Evolutionary conservation across 1,284 basidiomycete genomes (phyloP).

Genomic region (Leccinum solheimii): DNA sequence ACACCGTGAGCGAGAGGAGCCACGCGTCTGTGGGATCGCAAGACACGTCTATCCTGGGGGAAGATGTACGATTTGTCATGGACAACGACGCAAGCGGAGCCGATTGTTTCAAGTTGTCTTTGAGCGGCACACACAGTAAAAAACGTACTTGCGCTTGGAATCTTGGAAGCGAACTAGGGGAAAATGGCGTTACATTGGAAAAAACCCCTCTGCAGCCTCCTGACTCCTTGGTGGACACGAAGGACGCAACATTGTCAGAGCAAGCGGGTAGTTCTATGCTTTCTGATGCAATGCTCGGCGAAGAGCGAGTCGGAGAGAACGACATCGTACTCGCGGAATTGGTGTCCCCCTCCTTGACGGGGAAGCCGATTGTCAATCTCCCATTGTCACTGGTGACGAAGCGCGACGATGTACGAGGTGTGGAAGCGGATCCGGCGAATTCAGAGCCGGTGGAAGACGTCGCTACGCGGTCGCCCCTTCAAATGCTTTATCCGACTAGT

Average conservation of each 20-base stretch:
- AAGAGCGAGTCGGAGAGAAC: neutral
- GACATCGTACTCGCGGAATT: neutral
- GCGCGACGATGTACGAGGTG: neutral
- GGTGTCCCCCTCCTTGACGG: neutral
- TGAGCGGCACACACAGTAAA: neutral
- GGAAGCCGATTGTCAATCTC: slow-evolving; percentile 17
- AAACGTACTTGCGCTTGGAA: neutral
- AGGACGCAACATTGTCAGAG: neutral
- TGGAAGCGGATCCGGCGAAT: neutral
- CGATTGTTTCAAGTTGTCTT: neutral
- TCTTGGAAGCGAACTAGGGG: neutral
- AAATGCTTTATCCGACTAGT: neutral
- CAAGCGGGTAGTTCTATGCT: neutral
- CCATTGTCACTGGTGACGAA: slow-evolving; percentile 7
- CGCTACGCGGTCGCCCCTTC: slow-evolving; percentile 18
- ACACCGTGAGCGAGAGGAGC: neutral
- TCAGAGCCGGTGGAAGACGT: slow-evolving; percentile 8
- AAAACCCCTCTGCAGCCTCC: neutral
- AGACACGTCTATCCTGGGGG: neutral
- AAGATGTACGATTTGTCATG: slow-evolving; percentile 3
- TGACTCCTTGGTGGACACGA: neutral
- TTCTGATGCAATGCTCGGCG: neutral
- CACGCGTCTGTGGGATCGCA: neutral
- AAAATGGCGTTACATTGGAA: neutral
- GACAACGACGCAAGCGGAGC: neutral